Conservation (phyloP, 805 yeast genomes). For the Kodamaea kaohsiungensis region DNA sequence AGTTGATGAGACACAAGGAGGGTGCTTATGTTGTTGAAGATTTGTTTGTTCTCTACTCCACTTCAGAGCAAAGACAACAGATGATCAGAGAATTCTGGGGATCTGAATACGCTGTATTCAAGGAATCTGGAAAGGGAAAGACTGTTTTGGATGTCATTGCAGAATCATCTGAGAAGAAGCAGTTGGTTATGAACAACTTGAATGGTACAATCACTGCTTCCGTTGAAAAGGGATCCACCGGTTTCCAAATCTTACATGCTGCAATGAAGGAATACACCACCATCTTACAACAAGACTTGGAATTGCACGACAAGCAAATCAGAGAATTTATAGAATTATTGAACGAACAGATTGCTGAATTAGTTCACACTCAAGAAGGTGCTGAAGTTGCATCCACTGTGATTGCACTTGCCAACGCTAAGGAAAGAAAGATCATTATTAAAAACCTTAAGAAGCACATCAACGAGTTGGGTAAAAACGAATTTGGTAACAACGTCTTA, state of each 20-base stretch:
- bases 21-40: slow-evolving; percentile 98
- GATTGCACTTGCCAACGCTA: slow-evolving; percentile 82
- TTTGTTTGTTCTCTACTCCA: slow-evolving; percentile 79
- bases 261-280: slow-evolving; percentile 88
- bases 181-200: slow-evolving; percentile 71
- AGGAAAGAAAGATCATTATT: slow-evolving; percentile 82
- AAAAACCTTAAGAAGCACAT: slow-evolving; percentile 75
- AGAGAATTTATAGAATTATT: slow-evolving; percentile 81
- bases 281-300: slow-evolving; percentile 58
- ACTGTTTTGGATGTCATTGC: slow-evolving; percentile 64
- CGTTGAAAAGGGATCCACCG: slow-evolving; percentile 93
- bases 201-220: slow-evolving; percentile 84
- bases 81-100: slow-evolving; percentile 98
- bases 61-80: slow-evolving; percentile 80
- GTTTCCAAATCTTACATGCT: slow-evolving; percentile 93
- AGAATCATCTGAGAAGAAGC: slow-evolving; percentile 76
- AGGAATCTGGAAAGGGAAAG: slow-evolving; percentile 66
- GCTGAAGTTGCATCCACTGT: slow-evolving; percentile 84
- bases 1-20: slow-evolving; percentile 93
- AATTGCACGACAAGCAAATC: slow-evolving; percentile 53
- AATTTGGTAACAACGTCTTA: slow-evolving; percentile 81
- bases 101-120: slow-evolving; percentile 88
- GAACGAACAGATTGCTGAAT: slow-evolving; percentile 87
- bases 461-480: slow-evolving; percentile 75
- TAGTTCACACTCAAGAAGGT: slow-evolving; percentile 95